Percentiles rank a stretch among this genome's conserved stretches.
Conservation (phyloP, 495 filamentous ascomycete species). For the Podospora tetraspora region DNA sequence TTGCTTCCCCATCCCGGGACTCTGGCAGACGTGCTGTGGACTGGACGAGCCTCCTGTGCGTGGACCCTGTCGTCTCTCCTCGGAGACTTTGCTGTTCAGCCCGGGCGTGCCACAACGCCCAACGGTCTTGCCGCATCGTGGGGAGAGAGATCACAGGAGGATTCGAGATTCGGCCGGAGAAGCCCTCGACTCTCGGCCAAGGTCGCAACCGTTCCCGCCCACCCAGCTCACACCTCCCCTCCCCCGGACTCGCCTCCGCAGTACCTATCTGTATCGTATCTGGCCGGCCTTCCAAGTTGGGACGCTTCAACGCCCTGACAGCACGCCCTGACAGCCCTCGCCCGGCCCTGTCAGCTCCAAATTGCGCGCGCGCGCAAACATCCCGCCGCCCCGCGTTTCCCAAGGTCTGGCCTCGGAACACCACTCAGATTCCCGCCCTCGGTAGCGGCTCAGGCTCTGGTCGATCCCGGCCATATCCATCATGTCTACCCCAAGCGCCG, state of each 20-base stretch:
- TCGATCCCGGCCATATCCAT: slow-evolving; percentile 25
- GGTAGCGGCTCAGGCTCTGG: neutral
- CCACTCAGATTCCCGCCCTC: slow-evolving; percentile 11
- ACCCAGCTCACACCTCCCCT: neutral
- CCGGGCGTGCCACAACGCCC: neutral
- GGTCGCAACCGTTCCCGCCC: neutral
- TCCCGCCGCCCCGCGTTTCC: neutral
- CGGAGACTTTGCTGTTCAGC: neutral
- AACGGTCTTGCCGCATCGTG: neutral
- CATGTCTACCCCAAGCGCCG: slow-evolving; percentile 46
- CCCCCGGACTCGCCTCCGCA: neutral
- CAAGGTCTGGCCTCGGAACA: neutral
- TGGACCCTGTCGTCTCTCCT: neutral
- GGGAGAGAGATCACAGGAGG: neutral
- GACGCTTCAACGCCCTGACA: neutral
- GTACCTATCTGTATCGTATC: neutral
- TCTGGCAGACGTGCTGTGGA: neutral
- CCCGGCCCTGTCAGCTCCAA: neutral
- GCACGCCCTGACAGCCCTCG: neutral
- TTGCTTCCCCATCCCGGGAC: neutral
- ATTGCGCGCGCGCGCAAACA: neutral
- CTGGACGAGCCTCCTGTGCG: no score
- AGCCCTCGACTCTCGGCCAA: no score
- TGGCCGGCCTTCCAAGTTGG: neutral
- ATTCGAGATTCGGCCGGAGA: neutral